Percentiles rank a stretch among this genome's conserved stretches.
Conservation (phyloP, 148 eudicot species). For the Beta vulgaris region DNA sequence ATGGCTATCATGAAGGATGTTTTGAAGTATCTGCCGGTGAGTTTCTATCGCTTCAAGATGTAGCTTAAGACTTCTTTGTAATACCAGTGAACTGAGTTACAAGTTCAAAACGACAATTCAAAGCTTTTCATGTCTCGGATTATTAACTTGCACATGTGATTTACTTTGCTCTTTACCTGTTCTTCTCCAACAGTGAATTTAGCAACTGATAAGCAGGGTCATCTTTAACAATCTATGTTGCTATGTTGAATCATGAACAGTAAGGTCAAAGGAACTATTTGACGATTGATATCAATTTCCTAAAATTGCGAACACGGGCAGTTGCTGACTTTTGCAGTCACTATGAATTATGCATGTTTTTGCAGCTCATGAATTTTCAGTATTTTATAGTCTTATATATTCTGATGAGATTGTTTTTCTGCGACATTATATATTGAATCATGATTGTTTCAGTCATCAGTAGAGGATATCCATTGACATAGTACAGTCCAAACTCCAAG, state of each 20-base stretch:
- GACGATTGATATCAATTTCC: background rate
- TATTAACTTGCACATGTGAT: background rate
- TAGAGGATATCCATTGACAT: background rate
- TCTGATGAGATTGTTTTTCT: background rate
- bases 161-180: background rate
- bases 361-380: background rate
- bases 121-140: background rate
- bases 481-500: background rate
- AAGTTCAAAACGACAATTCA: background rate
- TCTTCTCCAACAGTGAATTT: background rate
- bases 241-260: background rate
- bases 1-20: constrained; percentile 87
- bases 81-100: background rate
- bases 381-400: background rate
- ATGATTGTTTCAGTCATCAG: no score
- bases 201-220: background rate
- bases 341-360: background rate
- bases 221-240: background rate
- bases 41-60: constrained; percentile 16
- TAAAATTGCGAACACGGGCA: background rate
- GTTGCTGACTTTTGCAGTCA: background rate
- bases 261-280: background rate
- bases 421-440: no score
- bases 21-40: constrained; percentile 71
- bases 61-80: background rate